Base-by-base conservation (phyloP, 2,329 filamentous ascomycete genomes). In the Beauveria scarabaeidicola region DNA sequence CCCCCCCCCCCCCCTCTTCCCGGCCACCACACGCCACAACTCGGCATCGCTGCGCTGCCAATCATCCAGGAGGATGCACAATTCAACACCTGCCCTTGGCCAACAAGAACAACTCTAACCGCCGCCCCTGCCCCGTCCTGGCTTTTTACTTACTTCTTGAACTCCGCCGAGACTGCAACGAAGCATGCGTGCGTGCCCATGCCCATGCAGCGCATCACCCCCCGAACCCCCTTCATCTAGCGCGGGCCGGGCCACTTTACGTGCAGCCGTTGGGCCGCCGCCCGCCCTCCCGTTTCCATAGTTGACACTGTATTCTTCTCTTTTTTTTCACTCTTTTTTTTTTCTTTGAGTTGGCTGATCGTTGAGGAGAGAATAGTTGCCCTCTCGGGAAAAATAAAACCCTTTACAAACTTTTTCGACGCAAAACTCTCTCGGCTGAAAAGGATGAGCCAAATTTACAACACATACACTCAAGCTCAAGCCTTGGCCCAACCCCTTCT, bases 81-180 rank as follows among this genome's bases (percentile, higher is more conserved):
- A 23, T 51, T 17, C 25, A 51, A 32, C 46, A 40, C 46, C 36
- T 58, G 21, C 55, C 36, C 51, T 27, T 58, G 55, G 55, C 46
- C 36, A 41, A 55, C 21, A 17, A 21, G 25, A 41, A 4, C 3
- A 13, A 25, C 15, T 19, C 10, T 7, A 44, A n/a, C 27, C n/a
- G 23, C 32, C 4, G 9, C 40, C 15, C 13, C 29, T 36, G 10
- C 36, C 32, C 13, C 32, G 5, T 15, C 19, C 5, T 40, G 6
- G n/a, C 23, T 40, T 19, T 52, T 40, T 4, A 0, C 3, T 32
- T 17, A 17, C 21, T 17, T 13, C 17, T 43, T 17, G 19, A 21
- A 32, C 46, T 32, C 48, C 54, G 41, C 54, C 43, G 21, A 40
- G 40, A 57, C 44, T 50, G 54, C 44, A 57, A 57, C 54, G 21